Conservation (phyloP, 768 basidiomycete species). For the Sarcodon sp. region DNA sequence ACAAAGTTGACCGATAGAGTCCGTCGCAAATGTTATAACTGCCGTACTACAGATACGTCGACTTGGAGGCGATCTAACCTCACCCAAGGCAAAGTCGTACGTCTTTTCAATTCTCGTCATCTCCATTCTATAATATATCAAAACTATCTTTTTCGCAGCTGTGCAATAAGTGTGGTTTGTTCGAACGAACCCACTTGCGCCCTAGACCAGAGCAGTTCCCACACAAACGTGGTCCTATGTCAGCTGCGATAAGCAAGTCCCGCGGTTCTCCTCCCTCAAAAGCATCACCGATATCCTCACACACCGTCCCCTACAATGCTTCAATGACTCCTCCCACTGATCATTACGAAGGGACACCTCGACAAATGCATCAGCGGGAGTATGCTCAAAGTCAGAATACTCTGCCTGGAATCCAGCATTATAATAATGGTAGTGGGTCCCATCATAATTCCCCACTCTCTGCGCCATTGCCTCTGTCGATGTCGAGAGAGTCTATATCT, state of each 20-base stretch:
- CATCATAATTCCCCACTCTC: no score
- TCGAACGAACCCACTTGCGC: constrained; percentile 70
- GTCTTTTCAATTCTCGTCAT: constrained; percentile 7
- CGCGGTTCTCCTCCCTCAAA: constrained; percentile 26
- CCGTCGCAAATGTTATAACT: constrained; percentile 71
- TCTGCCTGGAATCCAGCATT: no score
- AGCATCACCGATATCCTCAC: no score
- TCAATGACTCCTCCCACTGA: no score
- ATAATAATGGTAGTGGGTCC: no score
- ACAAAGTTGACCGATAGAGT: constrained; percentile 73
- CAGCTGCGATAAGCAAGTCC: constrained; percentile 30
- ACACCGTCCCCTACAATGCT: constrained; percentile 4
- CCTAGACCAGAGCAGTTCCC: constrained; percentile 74
- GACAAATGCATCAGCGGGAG: no score
- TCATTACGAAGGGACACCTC: no score
- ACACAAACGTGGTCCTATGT: constrained; percentile 60
- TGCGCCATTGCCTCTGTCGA: no score
- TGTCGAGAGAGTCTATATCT: no score
- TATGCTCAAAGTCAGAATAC: no score
- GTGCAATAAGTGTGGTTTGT: constrained; percentile 61
- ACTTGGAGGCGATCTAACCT: constrained; percentile 73
- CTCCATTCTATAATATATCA: constrained; percentile 1
- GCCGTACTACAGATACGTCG: constrained; percentile 74
- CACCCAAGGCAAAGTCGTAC: constrained; percentile 66
- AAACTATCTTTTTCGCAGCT: constrained; percentile 17